phyloP scores from a whole-genome alignment of 2,329 filamentous ascomycete species.

The Eutypella sp. region DNA sequence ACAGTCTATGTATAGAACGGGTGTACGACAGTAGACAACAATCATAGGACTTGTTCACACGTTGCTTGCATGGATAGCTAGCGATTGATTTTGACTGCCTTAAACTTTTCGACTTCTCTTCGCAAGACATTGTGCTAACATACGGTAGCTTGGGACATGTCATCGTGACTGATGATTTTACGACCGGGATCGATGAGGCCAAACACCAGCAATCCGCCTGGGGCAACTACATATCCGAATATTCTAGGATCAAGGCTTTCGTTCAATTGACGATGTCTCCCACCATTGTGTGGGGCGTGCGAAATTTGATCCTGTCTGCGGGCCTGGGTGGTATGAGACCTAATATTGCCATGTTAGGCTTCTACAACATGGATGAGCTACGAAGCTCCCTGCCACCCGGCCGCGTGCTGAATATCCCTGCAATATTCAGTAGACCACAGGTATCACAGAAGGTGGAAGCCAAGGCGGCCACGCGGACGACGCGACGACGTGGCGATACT shows the following conservation, averaged over 20 bases:
- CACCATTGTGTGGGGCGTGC: constrained; percentile 75
- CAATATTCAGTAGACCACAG: constrained; percentile 30
- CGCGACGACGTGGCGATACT: constrained; percentile 46
- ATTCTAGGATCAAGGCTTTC: constrained; percentile 82
- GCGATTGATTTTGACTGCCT: no score
- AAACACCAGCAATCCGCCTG: constrained; percentile 75
- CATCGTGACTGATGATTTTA: constrained; percentile 80
- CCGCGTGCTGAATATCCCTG: constrained; percentile 48
- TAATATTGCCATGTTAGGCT: constrained; percentile 78
- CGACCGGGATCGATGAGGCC: constrained; percentile 71
- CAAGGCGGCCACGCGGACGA: constrained; percentile 17
- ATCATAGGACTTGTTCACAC: no score
- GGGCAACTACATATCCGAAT: constrained; percentile 80
- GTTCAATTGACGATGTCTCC: constrained; percentile 83
- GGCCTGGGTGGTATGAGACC: constrained; percentile 84
- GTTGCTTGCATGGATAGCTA: no score
- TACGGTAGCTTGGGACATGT: constrained; percentile 62
- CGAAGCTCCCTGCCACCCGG: constrained; percentile 53
- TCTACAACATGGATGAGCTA: constrained; percentile 75
- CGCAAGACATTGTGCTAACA: no score
- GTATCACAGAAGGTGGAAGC: constrained; percentile 24
- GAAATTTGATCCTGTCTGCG: constrained; percentile 76
- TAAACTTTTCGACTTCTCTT: no score
- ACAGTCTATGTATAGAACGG: no score
- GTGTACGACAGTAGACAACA: no score